Evolutionary conservation across 768 basidiomycete species (phyloP), one percentile per base, ranked within the genome.

Genomic region (Leucocoprinus sp.): DNA sequence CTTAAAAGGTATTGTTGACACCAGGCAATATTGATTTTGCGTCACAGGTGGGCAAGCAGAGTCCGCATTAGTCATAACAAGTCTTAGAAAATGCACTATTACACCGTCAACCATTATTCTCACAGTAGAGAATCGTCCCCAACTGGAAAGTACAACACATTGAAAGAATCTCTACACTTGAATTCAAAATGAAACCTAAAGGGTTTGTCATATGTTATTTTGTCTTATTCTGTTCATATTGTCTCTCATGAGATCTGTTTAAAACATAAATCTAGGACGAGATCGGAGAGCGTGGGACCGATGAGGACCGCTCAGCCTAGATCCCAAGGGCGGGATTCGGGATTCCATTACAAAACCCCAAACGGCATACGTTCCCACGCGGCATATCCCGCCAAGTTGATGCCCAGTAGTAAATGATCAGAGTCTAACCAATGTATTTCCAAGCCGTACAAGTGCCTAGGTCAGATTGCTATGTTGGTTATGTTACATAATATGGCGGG

Each of bases 181-280:
- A 37, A 7, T 18, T 37, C 15, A 37, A 4, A 14, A 42, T 35
- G 33, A n/a, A 15, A 12, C 9, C 11, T 21, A 14, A 8, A 23
- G 9, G 19, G 22, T 24, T 14, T 35, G 3, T 24, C 21, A 15
- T 43, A 35, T 33, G 41, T 33, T 33, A 21, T 26, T 29, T 43
- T 35, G 33, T 43, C 42, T 43, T 26, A 35, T 43, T 24, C 31
- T 34, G 33, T 43, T 43, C 42, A 8, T 21, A 42, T 42, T 33
- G 15, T 42, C 29, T 42, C 38, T 31, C 18, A 21, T 42, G 28
- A 33, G 31, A 31, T 31, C 31, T 31, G 14, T 14, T 11, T 31
- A 31, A 14, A 31, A 12, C 14, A 31, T 31, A 12, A 4, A 31
- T 31, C 31, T 31, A 37, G 19, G 35, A 17, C 19, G 7, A 18